Conservation (phyloP, 192 early-diverging fungal genomes). For the Podochytrium sp. region DNA sequence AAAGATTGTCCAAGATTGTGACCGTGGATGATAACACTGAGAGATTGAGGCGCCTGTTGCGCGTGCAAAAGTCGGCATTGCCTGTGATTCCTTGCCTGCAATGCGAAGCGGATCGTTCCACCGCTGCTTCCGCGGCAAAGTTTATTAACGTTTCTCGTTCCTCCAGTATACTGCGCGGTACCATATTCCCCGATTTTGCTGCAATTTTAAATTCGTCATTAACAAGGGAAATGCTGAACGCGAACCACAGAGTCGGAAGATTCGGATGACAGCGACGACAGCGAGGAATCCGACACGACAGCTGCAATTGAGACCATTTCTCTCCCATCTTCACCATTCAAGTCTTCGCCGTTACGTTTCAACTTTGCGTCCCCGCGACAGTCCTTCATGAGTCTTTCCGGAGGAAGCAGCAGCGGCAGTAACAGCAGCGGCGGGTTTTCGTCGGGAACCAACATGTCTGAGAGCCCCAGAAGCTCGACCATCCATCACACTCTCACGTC, state of each 20-base stretch:
- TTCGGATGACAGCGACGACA: not conserved
- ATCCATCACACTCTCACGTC: slow-evolving; percentile 13
- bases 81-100: slow-evolving; percentile 13
- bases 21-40: not conserved
- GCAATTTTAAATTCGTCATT: no score
- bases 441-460: not conserved
- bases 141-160: no score
- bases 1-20: not conserved
- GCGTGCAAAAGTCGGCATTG: not conserved
- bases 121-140: not conserved
- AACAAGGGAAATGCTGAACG: no score
- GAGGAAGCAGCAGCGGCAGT: not conserved
- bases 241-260: no score
- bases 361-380: no score
- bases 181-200: no score
- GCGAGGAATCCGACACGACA: not conserved
- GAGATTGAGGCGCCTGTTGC: not conserved
- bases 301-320: not conserved
- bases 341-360: not conserved
- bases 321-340: not conserved
- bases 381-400: no score
- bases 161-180: no score
- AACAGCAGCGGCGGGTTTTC: no score
- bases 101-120: not conserved
- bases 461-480: not conserved